A percentile compares a stretch with the other conserved stretches of the same genome.
phyloP scores from a whole-genome alignment of 345 rosid genomes.

The Chamaenerion angustifolium region DNA sequence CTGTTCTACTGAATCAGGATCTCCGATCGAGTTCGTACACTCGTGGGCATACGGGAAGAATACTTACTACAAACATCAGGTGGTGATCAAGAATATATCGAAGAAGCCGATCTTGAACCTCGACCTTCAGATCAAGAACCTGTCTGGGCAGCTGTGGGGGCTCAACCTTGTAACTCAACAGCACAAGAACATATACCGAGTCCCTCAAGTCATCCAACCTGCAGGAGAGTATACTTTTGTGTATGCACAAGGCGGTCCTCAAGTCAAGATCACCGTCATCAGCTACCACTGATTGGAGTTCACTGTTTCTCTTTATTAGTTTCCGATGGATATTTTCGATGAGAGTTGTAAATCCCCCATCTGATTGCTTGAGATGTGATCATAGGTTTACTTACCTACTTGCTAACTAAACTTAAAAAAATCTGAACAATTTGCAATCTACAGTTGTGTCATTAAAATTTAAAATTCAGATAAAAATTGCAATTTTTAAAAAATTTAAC shows the following conservation, averaged over 20 bases:
- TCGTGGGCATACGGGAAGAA: conserved; percentile 39
- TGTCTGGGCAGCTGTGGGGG: conserved; percentile 62
- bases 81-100: conserved; percentile 44
- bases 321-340: no score
- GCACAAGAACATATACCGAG: conserved; percentile 34
- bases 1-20: conserved; percentile 5
- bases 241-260: conserved; percentile 73
- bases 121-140: conserved; percentile 32
- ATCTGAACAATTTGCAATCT: no score
- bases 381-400: no score
- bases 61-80: conserved; percentile 55
- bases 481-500: no score
- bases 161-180: conserved; percentile 23
- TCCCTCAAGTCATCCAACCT: conserved; percentile 36
- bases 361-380: no score
- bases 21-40: conserved; percentile 42
- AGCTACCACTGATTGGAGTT: conserved; percentile 32
- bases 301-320: no score
- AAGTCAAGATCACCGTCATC: conserved; percentile 42
- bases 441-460: no score
- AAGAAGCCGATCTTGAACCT: conserved; percentile 32
- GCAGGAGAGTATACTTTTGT: conserved; percentile 38
- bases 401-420: no score
- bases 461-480: no score
- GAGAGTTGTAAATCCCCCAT: no score